Base-by-base conservation (phyloP, 345 rosid genomes). In the Tarenaya hassleriana region DNA sequence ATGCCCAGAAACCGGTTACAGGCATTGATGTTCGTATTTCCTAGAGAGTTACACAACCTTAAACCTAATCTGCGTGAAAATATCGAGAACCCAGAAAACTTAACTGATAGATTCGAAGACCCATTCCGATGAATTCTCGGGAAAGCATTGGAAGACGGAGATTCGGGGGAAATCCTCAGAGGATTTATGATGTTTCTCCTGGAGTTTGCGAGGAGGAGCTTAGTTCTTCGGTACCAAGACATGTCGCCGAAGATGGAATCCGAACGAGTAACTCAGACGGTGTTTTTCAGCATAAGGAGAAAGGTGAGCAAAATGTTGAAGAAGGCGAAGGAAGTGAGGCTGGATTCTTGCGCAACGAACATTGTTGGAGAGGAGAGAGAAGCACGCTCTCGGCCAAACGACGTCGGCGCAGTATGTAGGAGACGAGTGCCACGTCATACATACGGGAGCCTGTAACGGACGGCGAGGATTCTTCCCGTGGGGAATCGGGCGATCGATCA, bases 161-260 rank as follows among this genome's bases (percentile, higher is more conserved):
- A 16, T 54, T 43, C 64, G 38, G 66, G 70, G 3, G 49, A 14
- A 56, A 57, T 19, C 67, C 51, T 77, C 29, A 76, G 66, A 24
- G 29, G 29, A 42, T 73, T 29, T 61, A 69, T 57, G 39, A 47
- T 60, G 1, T 48, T 70, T 39, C 82, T 82, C 41, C 78, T 14
- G 60, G 86, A 59, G 34, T 75, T 68, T 27, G 78, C 42, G 0
- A 73, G 74, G 6, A 69, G 3, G 29, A 24, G 68, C 57, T 73
- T 77, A 21, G 76, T 66, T 72, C 80, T 77, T 58, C 67, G 51
- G 67, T 63, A 75, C 70, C 50, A 71, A 5, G 76, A 75, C 97
- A 83, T 24, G 29, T 24, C 76, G 74, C 42, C 51, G 9, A 27
- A 4, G 52, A 53, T 33, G 52, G n/a, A n/a, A n/a, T n/a, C n/a